phyloP scores from a whole-genome alignment of 371 early-diverging fungal species.

The Dichotomocladium elegans region DNA sequence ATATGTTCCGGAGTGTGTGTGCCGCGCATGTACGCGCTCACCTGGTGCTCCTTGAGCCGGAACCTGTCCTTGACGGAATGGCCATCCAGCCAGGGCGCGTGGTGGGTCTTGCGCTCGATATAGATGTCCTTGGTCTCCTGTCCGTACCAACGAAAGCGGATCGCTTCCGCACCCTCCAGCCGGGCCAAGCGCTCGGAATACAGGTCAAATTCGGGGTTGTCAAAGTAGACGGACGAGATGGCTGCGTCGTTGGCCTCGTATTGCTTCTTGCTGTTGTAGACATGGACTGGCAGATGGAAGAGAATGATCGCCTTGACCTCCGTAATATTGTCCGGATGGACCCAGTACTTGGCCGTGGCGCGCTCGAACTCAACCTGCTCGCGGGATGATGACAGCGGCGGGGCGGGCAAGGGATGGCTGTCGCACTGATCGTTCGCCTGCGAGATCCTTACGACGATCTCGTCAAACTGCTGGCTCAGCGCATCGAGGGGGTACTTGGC shows the following conservation, averaged over 20 bases:
- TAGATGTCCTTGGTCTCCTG: slow-evolving; percentile 21
- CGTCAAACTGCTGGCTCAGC: slow-evolving; percentile 75
- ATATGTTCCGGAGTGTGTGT: slow-evolving; percentile 71
- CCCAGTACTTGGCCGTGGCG: slow-evolving; percentile 71
- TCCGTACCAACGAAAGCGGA: slow-evolving; percentile 91
- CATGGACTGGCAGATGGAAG: slow-evolving; percentile 90
- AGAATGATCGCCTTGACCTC: slow-evolving; percentile 90
- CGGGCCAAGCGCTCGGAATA: slow-evolving; percentile 86
- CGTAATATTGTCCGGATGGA: slow-evolving; percentile 93
- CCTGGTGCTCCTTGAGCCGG: slow-evolving; percentile 87
- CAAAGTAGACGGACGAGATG: slow-evolving; percentile 96
- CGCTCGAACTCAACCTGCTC: slow-evolving; percentile 42
- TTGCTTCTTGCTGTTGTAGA: slow-evolving; percentile 59
- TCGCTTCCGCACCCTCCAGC: slow-evolving; percentile 82
- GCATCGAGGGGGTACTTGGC: slow-evolving; percentile 63
- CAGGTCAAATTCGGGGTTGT: slow-evolving; percentile 83
- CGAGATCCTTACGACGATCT: slow-evolving; percentile 80
- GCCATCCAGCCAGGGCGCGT: slow-evolving; percentile 94
- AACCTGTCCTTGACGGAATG: slow-evolving; percentile 97
- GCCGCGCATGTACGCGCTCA: slow-evolving; percentile 82
- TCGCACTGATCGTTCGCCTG: slow-evolving; percentile 13
- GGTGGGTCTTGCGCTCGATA: slow-evolving; percentile 54
- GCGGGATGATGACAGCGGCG: background rate
- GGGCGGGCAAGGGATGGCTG: background rate
- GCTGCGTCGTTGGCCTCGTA: slow-evolving; percentile 47